phyloP scores from a whole-genome alignment of 2,329 filamentous ascomycete genomes.

The Endocalyx cinctus region DNA sequence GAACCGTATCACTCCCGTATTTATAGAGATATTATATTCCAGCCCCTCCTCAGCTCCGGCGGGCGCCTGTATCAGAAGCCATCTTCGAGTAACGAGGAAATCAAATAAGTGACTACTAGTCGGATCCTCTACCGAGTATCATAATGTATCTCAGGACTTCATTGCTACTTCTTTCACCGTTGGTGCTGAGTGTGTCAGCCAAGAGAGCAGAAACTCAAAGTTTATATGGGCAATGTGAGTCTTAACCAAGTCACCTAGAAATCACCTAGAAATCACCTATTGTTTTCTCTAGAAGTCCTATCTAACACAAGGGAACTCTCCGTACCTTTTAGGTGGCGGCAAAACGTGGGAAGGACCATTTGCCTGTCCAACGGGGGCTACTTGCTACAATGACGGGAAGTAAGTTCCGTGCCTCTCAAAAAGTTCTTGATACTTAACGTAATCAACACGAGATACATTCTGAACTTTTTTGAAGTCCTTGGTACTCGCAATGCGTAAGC shows the following conservation, averaged over 20 bases:
- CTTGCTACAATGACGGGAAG: slow-evolving; percentile 8
- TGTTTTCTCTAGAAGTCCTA: too few relatives aligned
- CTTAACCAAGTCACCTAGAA: not conserved
- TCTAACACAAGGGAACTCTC: slow-evolving; percentile 1
- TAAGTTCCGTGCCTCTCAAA: too few relatives aligned
- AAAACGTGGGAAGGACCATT: slow-evolving; percentile 6
- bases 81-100: too few relatives aligned
- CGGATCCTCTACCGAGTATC: not conserved
- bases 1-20: too few relatives aligned
- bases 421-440: not conserved
- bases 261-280: too few relatives aligned
- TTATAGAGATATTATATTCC: too few relatives aligned
- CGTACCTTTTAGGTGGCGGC: slow-evolving; percentile 7
- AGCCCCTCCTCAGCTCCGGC: too few relatives aligned
- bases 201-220: slow-evolving; percentile 5
- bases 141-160: not conserved
- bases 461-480: slow-evolving; percentile 2
- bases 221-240: slow-evolving; percentile 9
- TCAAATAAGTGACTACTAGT: too few relatives aligned
- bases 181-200: not conserved
- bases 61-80: too few relatives aligned
- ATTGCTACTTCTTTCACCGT: not conserved
- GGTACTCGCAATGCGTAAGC: slow-evolving; percentile 9
- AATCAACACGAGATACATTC: not conserved
- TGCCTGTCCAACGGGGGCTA: slow-evolving; percentile 5